Base-by-base conservation (phyloP, 1,284 basidiomycete species). In the Mycosarcoma mackinlayi region DNA sequence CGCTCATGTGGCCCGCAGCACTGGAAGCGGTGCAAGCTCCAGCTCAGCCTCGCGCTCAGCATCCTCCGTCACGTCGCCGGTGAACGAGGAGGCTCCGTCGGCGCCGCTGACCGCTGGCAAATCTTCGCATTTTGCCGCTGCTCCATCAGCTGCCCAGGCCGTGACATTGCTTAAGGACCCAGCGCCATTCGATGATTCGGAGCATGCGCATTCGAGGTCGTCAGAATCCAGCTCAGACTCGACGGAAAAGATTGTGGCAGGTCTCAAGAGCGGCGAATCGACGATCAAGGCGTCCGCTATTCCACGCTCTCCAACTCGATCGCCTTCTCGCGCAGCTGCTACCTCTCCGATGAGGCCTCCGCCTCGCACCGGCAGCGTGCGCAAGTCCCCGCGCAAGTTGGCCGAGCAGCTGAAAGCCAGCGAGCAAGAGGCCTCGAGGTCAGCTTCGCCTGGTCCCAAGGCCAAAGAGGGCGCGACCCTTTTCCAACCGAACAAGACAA, bases 261-360 rank as follows among this genome's bases (percentile, higher is more conserved):
- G 46, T 21, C 54, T 34, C 49, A 60, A 53, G 45, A 70, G 67
- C 38, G 49, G 53, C 28, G 67, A 64, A 27, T 70, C 67, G 8
- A 70, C 67, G 28, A 64, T 70, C 67, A 70, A 70, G 46, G 61
- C 53, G 21, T 64, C 67, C 8, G 61, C 67, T n/a, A 70, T 61
- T 25, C 67, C 67, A 16, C 67, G 67, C 3, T 70, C 67, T 24
- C 67, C 67, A n/a, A 35, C 51, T 16, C 57, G 67, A 23, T 70
- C 67, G 27, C 61, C 67, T 35, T 55, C 66, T 19, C 67, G 67
- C 7, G 27, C 45, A 19, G 61, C 48, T 10, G 33, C 48, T 11
- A 46, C 55, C 19, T 66, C 63, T n/a, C 68, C 68, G 10, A 42
- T 62, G n/a, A 42, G 48, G 21, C 63, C 44, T 10, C 63, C 68